Base-by-base conservation (phyloP, 176 grass and related monocot genomes). In the Chloris gayana region DNA sequence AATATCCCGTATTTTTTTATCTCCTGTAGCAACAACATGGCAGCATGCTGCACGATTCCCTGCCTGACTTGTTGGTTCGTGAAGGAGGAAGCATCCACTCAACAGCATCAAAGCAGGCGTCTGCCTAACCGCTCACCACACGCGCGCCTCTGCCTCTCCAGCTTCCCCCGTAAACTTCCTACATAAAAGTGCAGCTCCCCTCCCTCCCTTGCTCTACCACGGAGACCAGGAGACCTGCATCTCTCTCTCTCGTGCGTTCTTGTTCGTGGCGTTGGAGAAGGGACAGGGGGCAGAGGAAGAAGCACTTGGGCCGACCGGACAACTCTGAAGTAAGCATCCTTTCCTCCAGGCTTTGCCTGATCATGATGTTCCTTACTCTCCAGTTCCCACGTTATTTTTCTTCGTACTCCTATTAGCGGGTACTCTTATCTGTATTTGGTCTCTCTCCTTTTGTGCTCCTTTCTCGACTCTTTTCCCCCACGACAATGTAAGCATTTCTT, bases 41-140 rank as follows among this genome's bases (percentile, higher is more conserved):
- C 63, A 68, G 53, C 81, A 80, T 70, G 86, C 39, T 80, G 60
- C 50, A 80, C 86, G 80, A 88, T 84, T 69, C 80, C 86, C 50
- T 49, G 46, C 14, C 41, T 57, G n/a, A 22, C n/a, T 78, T 74
- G 10, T 84, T 80, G 81, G 30, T 62, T 89, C 78, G 25, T 29
- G 73, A n/a, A n/a, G n/a, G n/a, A 82, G 87, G 72, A 77, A 85
- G 83, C 83, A 72, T 77, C 87, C 78, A 82, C 72, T 78, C 37
- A 32, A 72, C 87, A 72, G 72, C 72, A 78, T 73, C 78, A 60
- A 78, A 60, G 73, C 67, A 53, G 35, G 72, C 71, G 76, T 67
- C 77, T 66, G 76, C 73, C 77, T 49, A 77, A 82, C 72, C 27
- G 73, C 78, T 72, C 82, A 89, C 87, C 87, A 27, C 49, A 78